phyloP scores from a whole-genome alignment of 2,329 filamentous ascomycete species.

The Trichophyton rubrum region DNA sequence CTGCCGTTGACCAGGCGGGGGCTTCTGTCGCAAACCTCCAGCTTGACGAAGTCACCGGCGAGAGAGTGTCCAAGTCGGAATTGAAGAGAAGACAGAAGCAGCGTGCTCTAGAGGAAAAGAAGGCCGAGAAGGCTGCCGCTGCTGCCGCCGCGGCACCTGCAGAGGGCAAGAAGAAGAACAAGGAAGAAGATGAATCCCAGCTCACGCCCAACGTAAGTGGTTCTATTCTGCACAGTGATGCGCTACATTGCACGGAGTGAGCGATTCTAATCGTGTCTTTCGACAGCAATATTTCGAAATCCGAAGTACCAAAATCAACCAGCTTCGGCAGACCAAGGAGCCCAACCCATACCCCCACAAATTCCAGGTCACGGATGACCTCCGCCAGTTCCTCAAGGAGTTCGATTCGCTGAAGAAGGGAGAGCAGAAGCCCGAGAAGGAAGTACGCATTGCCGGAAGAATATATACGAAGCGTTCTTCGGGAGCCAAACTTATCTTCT shows the following conservation, averaged over 20 bases:
- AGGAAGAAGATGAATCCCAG: constrained; percentile 57
- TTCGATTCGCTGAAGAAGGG: constrained; percentile 73
- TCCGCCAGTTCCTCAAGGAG: constrained; percentile 65
- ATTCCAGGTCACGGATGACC: constrained; percentile 75
- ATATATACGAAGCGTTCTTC: constrained; percentile 79
- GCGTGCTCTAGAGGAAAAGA: constrained; percentile 74
- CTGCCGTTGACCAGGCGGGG: constrained; percentile 29
- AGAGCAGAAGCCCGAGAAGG: constrained; percentile 62
- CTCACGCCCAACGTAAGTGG: constrained; percentile 56
- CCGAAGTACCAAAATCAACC: constrained; percentile 68
- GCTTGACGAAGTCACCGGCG: constrained; percentile 86
- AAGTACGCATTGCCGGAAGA: constrained; percentile 66
- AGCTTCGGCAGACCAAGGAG: constrained; percentile 57
- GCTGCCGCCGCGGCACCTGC: constrained; percentile 30
- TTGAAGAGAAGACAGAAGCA: constrained; percentile 95
- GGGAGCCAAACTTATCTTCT: constrained; percentile 80
- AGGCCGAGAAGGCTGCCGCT: constrained; percentile 69
- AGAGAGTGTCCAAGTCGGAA: constrained; percentile 70
- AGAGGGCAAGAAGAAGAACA: constrained; percentile 41
- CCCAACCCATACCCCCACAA: constrained; percentile 88
- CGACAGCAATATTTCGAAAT: constrained; percentile 87
- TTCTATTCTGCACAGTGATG: background rate
- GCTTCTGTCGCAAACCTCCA: constrained; percentile 55
- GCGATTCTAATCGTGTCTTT: background rate
- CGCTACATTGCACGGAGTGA: background rate